Evolutionary conservation across 768 basidiomycete genomes (phyloP), one percentile per base, ranked within the genome.

Genomic region (Austroboletus festivus): DNA sequence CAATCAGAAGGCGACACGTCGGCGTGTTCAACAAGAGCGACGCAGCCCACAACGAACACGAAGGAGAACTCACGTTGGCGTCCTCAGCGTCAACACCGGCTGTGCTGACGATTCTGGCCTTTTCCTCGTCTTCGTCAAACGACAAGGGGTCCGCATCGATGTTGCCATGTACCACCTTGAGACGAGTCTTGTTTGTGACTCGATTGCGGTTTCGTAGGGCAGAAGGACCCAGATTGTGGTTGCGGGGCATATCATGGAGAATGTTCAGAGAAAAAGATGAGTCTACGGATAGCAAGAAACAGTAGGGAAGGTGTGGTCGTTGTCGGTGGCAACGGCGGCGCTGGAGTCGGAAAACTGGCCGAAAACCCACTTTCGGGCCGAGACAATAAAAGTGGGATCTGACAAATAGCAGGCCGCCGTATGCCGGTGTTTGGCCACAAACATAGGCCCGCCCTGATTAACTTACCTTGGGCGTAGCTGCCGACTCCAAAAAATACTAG

Each of bases 11-110:
- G 39, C 52, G 75, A 68, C 76, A 78, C 75, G 69, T 67, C 63
- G 44, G 54, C 22, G 39, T 49, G 55, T 66, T 63, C 72, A 77
- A 76, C 72, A 74, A 68, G 70, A 59, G 31, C 65, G 62, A 70
- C 69, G 60, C 54, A 57, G 59, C 62, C 56, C 64, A 67, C 59
- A 59, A 64, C 49, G 61, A 61, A 51, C 61, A 65, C 64, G 59
- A 62, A 58, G 57, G 57, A 33, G 61, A n/a, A 79, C 89, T 83
- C 75, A 93, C 91, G 71, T 92, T 91, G 68, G 90, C 89, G 63
- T 93, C 91, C 74, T 93, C 90, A 64, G 86, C 86, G 66, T 93
- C 91, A 61, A 93, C 91, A 59, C 91, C 91, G 37, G 88, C 86
- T 19, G 89, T 90, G 40, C 76, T 84, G 55, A 91, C 81, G 54